Conservation (phyloP, 129 eudicot species). For the Saposhnikovia divaricata region DNA sequence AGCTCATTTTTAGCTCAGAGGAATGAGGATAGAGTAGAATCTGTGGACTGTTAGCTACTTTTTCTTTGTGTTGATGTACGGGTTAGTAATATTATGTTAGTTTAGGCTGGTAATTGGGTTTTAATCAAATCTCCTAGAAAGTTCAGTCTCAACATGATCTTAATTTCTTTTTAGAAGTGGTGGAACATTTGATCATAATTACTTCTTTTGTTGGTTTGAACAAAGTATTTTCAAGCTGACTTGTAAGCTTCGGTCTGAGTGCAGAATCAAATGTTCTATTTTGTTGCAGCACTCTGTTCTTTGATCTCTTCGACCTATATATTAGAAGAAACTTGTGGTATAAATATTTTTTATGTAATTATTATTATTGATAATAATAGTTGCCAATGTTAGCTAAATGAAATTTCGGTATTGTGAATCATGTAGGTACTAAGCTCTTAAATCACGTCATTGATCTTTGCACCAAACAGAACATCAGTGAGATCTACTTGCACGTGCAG, state of each 20-base stretch:
- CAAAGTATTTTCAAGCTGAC: too few relatives aligned
- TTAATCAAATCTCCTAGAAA: too few relatives aligned
- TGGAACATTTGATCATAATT: too few relatives aligned
- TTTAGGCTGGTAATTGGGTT: too few relatives aligned
- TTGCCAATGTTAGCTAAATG: background rate
- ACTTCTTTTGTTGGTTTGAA: background rate
- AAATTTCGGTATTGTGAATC: background rate
- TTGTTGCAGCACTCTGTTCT: background rate
- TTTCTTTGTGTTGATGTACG: background rate
- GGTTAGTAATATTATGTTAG: too few relatives aligned
- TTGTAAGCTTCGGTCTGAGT: background rate
- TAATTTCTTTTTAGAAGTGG: background rate
- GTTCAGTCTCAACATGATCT: too few relatives aligned
- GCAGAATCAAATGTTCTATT: background rate
- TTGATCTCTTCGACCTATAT: background rate
- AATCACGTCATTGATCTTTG: slow-evolving; percentile 78
- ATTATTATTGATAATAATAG: background rate
- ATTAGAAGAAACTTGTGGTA: background rate
- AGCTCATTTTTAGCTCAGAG: background rate
- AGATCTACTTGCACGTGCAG: slow-evolving; percentile 96
- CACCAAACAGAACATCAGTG: slow-evolving; percentile 74
- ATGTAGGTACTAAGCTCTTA: slow-evolving; percentile 72
- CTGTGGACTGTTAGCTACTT: background rate
- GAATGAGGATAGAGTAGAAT: background rate
- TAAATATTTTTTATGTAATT: background rate